Conservation (phyloP, 345 rosid genomes). For the Citrus australasica region DNA sequence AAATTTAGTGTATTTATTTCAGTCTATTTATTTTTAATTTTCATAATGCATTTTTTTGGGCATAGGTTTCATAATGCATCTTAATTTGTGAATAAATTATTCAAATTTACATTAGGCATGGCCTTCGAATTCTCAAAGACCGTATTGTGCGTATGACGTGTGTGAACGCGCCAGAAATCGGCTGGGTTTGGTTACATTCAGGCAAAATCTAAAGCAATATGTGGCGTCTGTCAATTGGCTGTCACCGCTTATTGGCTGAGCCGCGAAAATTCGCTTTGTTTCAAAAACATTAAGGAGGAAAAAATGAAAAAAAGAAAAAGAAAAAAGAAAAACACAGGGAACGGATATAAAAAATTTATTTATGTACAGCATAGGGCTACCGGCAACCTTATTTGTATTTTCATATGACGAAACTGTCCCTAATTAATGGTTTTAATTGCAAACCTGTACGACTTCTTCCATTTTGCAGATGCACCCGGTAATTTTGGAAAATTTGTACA, state of each 20-base stretch:
- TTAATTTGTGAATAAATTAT: too few species aligned
- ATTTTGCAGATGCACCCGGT: not conserved
- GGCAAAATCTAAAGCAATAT: not conserved
- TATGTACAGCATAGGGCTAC: not conserved
- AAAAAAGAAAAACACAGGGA: not conserved
- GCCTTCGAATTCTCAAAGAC: too few species aligned
- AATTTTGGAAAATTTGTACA: not conserved
- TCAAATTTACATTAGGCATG: too few species aligned
- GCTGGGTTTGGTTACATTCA: not conserved
- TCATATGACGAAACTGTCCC: constrained; percentile 17
- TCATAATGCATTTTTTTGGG: too few species aligned
- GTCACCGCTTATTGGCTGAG: constrained; percentile 9
- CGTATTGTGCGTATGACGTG: not conserved
- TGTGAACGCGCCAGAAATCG: not conserved
- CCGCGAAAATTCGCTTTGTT: constrained; percentile 35
- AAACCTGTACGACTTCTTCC: not conserved
- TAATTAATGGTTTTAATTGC: not conserved
- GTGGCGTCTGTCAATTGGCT: constrained; percentile 5
- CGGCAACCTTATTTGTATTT: not conserved
- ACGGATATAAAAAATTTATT: not conserved
- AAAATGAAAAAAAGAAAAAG: too few species aligned
- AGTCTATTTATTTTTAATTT: too few species aligned
- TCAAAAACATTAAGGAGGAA: constrained; percentile 8
- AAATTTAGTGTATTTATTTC: too few species aligned
- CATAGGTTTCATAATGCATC: too few species aligned